These are phyloP conservation scores for Luzula sylvatica DNA, from an alignment of 176 grass and related monocot genomes.

Conservation along the genomic window DNA sequence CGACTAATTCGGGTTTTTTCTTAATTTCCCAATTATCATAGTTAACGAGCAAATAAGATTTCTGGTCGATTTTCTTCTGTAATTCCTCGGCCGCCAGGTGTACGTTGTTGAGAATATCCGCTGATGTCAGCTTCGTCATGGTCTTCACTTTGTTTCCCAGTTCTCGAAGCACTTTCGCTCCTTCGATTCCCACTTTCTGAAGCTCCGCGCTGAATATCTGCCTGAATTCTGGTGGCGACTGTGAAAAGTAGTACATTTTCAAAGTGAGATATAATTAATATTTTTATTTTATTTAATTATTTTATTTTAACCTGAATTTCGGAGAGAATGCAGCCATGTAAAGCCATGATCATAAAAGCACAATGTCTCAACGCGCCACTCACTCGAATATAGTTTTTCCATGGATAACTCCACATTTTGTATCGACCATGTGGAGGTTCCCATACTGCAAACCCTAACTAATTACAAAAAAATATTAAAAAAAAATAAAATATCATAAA, in stretches of 20 bases:
- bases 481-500: conserved; percentile 19
- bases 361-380: conserved; percentile 85
- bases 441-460: conserved; percentile 92
- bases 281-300: no score
- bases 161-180: conserved; percentile 62
- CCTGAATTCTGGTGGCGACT: conserved; percentile 67
- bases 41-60: conserved; percentile 67
- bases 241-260: background rate
- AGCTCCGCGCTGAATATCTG: conserved; percentile 55
- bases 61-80: conserved; percentile 78
- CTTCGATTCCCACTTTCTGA: conserved; percentile 55
- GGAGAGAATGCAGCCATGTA: conserved; percentile 97
- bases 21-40: conserved; percentile 44
- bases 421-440: conserved; percentile 92
- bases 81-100: conserved; percentile 59
- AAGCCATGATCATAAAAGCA: conserved; percentile 89
- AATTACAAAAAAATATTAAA: background rate
- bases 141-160: conserved; percentile 55
- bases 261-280: background rate
- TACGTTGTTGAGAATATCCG: conserved; percentile 54
- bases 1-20: conserved; percentile 21
- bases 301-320: conserved; percentile 73
- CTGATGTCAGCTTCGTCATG: conserved; percentile 53
- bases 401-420: conserved; percentile 75
- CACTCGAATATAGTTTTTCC: conserved; percentile 77